Percentiles rank a stretch among this genome's conserved stretches.
These are phyloP conservation scores for Cytospora piceicola DNA, from an alignment of 2,329 filamentous ascomycete species.

Conservation along the genomic window DNA sequence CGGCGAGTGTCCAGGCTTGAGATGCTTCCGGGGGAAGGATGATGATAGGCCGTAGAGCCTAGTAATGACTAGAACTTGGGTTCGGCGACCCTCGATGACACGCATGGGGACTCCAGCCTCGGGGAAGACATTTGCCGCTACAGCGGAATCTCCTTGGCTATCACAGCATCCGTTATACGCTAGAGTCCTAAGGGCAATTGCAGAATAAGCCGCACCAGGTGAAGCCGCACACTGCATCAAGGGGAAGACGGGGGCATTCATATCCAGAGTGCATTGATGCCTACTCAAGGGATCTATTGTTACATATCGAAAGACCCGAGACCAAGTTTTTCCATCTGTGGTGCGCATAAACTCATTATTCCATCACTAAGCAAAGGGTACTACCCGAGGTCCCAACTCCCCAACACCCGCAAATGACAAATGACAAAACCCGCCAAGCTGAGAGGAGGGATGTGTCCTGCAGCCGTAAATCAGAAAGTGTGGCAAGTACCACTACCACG, in stretches of 20 bases:
- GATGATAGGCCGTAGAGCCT: neutral
- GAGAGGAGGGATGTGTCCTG: conserved; percentile 11
- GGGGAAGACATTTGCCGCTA: neutral
- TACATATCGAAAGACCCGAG: conserved; percentile 24
- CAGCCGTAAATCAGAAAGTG: conserved; percentile 13
- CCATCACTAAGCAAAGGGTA: conserved; percentile 30
- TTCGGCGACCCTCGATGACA: neutral
- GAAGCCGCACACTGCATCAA: neutral
- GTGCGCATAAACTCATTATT: conserved; percentile 27
- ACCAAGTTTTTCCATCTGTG: conserved; percentile 17
- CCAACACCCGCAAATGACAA: conserved; percentile 29
- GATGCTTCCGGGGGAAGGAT: neutral
- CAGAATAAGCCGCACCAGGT: neutral
- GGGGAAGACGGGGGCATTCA: neutral
- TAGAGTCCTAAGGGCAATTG: neutral
- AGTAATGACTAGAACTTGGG: neutral
- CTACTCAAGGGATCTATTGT: conserved; percentile 28
- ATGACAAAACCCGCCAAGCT: conserved; percentile 5
- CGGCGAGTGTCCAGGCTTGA: neutral
- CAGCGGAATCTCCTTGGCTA: neutral
- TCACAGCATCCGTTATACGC: neutral
- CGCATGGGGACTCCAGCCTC: neutral
- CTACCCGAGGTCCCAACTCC: conserved; percentile 23
- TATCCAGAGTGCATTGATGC: conserved; percentile 22
- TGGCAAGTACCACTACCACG: conserved; percentile 15